Evolutionary conservation across 768 basidiomycete genomes (phyloP), one percentile per base, ranked within the genome.

Genomic region (Pisolithus orientalis): DNA sequence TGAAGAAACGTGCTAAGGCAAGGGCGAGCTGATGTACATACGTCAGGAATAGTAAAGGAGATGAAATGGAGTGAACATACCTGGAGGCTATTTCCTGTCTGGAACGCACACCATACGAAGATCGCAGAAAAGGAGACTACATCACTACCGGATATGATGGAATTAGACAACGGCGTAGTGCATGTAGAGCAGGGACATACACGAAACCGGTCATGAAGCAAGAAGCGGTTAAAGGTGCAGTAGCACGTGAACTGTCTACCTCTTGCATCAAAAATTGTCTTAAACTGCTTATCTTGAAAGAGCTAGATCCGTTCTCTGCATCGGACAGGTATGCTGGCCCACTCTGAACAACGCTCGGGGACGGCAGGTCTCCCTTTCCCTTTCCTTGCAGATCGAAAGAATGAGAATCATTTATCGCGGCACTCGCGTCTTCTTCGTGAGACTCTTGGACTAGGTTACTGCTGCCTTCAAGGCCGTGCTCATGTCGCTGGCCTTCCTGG

Each of bases 61-160:
- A 14, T 24, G 46, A 47, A 14, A 11, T 24, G 17, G 46, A 49
- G 45, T 45, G 34, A 46, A 59, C 69, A 52, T 54, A 83, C 81
- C 76, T 84, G 82, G 3, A 79, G 75, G 56, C 80, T 80, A 65
- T 86, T 86, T 48, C 84, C 85, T 1, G 86, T 87, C 65, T 89
- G 87, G 69, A 87, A 89, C 28, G 83, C 87, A 64, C 83, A 85
- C 85, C 87, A 90, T 8, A 89, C 80, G 66, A 84, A 89, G 53
- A 87, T 74, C 6, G 87, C 83, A 39, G 85, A 80, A 72, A 89
- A 89, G 2, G 81, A 82, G 39, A 88, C 71, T 2, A 78, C 76
- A 60, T 85, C 82, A 29, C 85, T 87, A 52, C 2, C 6, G 34
- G 31, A 34, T 6, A 38, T 13, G 6, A 13, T 37, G 25, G 25